A percentile compares a stretch with the other conserved stretches of the same genome.
phyloP scores from a whole-genome alignment of 2,329 filamentous ascomycete species.

The Lecanoromycetidae sp. region DNA sequence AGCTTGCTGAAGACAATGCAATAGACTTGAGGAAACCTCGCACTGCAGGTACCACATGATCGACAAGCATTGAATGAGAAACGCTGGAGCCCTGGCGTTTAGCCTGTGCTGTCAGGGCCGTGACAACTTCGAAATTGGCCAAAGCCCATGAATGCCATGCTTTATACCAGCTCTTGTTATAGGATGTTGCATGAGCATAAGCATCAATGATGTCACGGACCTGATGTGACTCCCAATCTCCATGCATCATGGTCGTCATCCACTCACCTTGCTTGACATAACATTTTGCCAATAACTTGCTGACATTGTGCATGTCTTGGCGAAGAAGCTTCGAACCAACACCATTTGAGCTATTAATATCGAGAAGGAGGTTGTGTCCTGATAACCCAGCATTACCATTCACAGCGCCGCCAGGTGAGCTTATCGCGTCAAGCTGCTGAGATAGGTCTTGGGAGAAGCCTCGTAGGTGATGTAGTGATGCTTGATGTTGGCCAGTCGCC shows the following conservation, averaged over 20 bases:
- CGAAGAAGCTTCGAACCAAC: background rate
- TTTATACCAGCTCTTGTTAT: slow-evolving; percentile 94
- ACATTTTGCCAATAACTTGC: slow-evolving; percentile 77
- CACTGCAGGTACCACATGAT: slow-evolving; percentile 89
- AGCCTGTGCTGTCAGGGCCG: slow-evolving; percentile 56
- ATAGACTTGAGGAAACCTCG: slow-evolving; percentile 97
- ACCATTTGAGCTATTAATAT: slow-evolving; percentile 5
- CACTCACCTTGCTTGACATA: slow-evolving; percentile 95
- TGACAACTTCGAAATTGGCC: slow-evolving; percentile 97
- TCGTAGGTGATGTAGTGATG: slow-evolving; percentile 47
- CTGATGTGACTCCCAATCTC: slow-evolving; percentile 73
- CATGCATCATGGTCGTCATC: slow-evolving; percentile 73
- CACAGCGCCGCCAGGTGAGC: slow-evolving; percentile 29
- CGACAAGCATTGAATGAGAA: slow-evolving; percentile 58
- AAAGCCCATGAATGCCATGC: slow-evolving; percentile 98
- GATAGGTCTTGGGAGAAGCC: slow-evolving; percentile 50
- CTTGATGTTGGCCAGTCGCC: slow-evolving; percentile 55
- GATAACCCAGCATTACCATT: slow-evolving; percentile 22
- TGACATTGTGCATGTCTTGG: slow-evolving; percentile 43
- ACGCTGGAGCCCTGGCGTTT: slow-evolving; percentile 47
- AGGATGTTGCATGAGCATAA: slow-evolving; percentile 82
- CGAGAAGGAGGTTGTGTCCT: slow-evolving; percentile 1
- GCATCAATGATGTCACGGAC: slow-evolving; percentile 83
- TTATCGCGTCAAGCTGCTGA: slow-evolving; percentile 41
- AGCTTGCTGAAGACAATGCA: slow-evolving; percentile 77